Evolutionary conservation across 2,329 filamentous ascomycete genomes (phyloP), one percentile per base, ranked within the genome.

Genomic region (Epichloe aotearoae): DNA sequence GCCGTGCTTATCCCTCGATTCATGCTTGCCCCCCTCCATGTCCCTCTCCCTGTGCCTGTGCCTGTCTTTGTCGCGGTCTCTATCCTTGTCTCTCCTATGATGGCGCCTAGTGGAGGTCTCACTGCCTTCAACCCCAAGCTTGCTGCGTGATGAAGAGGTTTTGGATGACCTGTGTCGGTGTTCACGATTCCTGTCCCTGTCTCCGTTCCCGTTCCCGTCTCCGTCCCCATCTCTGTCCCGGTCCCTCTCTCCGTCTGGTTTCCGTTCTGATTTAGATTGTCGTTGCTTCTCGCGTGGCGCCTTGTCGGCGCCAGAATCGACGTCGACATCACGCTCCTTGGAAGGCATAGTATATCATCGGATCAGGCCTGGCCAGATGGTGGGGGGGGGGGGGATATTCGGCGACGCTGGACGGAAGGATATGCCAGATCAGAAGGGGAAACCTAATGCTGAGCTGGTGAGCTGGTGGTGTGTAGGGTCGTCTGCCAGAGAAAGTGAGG

Each of bases 121-220:
- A 59, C 67, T 72, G 54, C 65, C 66, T 37, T 65, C 62, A 26
- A 65, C 63, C 53, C 65, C 64, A 33, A 66, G 56, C 55, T 69
- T 73, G 55, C 68, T 71, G 43, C 66, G 68, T 46, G 67, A 66
- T 37, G 70, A 69, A 48, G 67, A 66, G 37, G 70, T 68, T 53
- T 66, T 68, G 26, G 65, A 65, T 49, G 72, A 69, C 53, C 67
- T 66, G 56, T 69, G 68, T 52, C 62, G 61, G 45, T 66, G 60
- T 45, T 62, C 62, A 42, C 64, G 62, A 44, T 62, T 62, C 41
- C 11, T 26, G 17, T 39, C 45, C 20, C 30, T 30, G 12, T 62
- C 62, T 42, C 61, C 58, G 39, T 66, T 65, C 39, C 57, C 56
- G 47, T 64, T 61, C 4, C 15, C n/a, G 34, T 40, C 46, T 15